These are phyloP conservation scores for Wickerhamiella infanticola DNA, from an alignment of 1,139 yeast genomes.

Conservation along the genomic window DNA sequence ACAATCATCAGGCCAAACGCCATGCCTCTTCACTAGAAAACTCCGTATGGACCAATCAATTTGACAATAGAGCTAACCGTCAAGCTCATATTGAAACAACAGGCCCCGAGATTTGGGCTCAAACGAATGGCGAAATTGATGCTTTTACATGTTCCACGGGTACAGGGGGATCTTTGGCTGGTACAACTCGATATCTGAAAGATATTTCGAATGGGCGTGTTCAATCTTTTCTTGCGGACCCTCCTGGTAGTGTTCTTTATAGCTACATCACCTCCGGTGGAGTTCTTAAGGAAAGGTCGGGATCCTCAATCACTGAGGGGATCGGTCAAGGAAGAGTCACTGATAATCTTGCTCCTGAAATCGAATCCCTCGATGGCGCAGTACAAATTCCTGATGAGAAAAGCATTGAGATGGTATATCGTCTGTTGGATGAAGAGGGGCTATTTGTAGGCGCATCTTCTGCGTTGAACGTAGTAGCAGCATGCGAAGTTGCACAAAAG, in stretches of 20 bases:
- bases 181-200: constrained; percentile 61
- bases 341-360: constrained; percentile 57
- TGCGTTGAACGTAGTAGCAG: constrained; percentile 72
- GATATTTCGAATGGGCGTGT: constrained; percentile 42
- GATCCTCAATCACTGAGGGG: constrained; percentile 88
- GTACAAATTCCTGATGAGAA: constrained; percentile 56
- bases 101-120: constrained; percentile 91
- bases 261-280: constrained; percentile 59
- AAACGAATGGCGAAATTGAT: constrained; percentile 61
- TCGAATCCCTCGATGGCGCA: constrained; percentile 61
- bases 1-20: constrained; percentile 70
- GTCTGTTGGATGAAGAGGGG: constrained; percentile 78
- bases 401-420: constrained; percentile 65
- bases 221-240: constrained; percentile 66
- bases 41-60: constrained; percentile 87
- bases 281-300: constrained; percentile 37
- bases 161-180: constrained; percentile 85
- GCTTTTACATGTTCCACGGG: constrained; percentile 86
- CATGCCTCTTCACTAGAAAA: constrained; percentile 61
- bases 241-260: constrained; percentile 81
- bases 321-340: constrained; percentile 93
- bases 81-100: constrained; percentile 84
- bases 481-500: constrained; percentile 51
- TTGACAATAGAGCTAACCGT: constrained; percentile 74
- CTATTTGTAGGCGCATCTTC: constrained; percentile 81